These are phyloP conservation scores for Wickerhamomyces mucosus DNA, from an alignment of 805 yeast genomes.

Conservation along the genomic window DNA sequence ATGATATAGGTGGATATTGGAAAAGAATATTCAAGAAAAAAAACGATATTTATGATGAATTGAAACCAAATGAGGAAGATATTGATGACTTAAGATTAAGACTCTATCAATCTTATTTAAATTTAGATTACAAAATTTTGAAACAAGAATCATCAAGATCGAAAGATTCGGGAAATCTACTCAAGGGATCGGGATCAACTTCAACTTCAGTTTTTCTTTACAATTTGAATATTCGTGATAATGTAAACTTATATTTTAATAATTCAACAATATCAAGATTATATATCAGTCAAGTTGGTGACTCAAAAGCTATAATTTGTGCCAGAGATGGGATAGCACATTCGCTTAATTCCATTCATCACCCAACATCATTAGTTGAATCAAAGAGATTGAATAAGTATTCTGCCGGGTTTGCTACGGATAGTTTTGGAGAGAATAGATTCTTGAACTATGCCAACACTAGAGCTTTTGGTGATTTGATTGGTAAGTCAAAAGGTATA, in stretches of 20 bases:
- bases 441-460: constrained; percentile 81
- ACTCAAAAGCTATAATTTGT: constrained; percentile 78
- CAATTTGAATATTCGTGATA: constrained; percentile 26
- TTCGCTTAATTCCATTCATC: constrained; percentile 71
- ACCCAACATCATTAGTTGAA: constrained; percentile 78
- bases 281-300: constrained; percentile 86
- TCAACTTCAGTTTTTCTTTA: constrained; percentile 58
- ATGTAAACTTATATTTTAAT: constrained; percentile 32
- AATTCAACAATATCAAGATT: constrained; percentile 58
- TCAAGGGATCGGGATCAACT: constrained; percentile 48
- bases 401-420: constrained; percentile 58
- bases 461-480: constrained; percentile 83
- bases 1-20: constrained; percentile 77
- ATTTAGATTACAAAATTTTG: constrained; percentile 56
- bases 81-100: constrained; percentile 52
- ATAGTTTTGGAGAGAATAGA: constrained; percentile 88
- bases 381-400: constrained; percentile 58
- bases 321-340: constrained; percentile 76
- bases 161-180: neutral
- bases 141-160: constrained; percentile 7
- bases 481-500: constrained; percentile 75
- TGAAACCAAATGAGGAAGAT: constrained; percentile 18
- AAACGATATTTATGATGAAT: constrained; percentile 23
- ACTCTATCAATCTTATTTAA: constrained; percentile 53
- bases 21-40: constrained; percentile 52